Conservation (phyloP, 2,329 filamentous ascomycete genomes). For the Aspergillus alliaceus region DNA sequence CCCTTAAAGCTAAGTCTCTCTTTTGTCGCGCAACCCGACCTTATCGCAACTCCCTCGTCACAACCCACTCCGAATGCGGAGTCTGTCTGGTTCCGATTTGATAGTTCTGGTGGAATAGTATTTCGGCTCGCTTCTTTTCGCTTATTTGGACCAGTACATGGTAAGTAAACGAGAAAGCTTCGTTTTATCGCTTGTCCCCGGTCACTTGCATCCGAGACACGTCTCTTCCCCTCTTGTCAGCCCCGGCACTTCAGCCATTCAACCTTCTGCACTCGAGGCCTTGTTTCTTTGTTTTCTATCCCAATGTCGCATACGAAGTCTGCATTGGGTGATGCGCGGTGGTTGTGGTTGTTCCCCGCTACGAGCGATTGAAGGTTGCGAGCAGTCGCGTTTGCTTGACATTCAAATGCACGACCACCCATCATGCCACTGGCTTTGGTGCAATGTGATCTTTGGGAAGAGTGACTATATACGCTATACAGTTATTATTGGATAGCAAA, state of each 20-base stretch:
- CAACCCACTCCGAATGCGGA: slow-evolving; percentile 19
- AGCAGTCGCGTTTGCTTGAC: slow-evolving; percentile 18
- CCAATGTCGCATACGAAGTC: slow-evolving; percentile 4
- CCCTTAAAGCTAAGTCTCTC: slow-evolving; percentile 13
- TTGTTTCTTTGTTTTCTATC: background rate
- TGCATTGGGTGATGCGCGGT: slow-evolving; percentile 9
- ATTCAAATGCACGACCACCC: background rate
- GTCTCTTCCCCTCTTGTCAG: background rate
- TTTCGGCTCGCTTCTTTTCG: slow-evolving; percentile 27
- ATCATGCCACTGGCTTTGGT: background rate
- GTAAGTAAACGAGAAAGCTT: slow-evolving; percentile 23
- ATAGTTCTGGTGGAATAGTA: slow-evolving; percentile 26
- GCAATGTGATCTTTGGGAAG: background rate
- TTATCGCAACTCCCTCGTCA: slow-evolving; percentile 17
- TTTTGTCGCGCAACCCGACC: slow-evolving; percentile 23
- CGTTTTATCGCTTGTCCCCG: slow-evolving; percentile 18
- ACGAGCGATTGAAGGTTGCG: slow-evolving; percentile 2
- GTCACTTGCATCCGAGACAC: slow-evolving; percentile 12
- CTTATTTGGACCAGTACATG: slow-evolving; percentile 24
- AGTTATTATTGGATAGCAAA: background rate
- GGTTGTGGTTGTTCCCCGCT: slow-evolving; percentile 9
- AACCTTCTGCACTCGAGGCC: background rate
- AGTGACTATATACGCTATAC: background rate
- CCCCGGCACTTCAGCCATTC: background rate
- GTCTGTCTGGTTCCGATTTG: slow-evolving; percentile 17